These are phyloP conservation scores for Coemansia sp. DNA, from an alignment of 192 early-diverging fungal species.

Conservation along the genomic window DNA sequence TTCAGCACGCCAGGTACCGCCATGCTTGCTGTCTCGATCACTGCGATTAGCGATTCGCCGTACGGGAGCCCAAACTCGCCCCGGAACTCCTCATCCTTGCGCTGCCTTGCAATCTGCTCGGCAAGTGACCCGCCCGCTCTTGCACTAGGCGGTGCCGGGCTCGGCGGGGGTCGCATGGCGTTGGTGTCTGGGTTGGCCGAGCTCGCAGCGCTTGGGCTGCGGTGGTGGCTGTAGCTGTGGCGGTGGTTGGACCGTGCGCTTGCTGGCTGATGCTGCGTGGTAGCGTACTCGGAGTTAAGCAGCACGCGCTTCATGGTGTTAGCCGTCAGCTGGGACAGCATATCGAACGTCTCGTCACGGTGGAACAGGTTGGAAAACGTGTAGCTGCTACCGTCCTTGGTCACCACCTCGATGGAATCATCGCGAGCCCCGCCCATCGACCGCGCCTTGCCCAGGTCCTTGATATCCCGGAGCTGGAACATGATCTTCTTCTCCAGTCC, in stretches of 20 bases:
- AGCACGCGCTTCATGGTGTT: slow-evolving; percentile 86
- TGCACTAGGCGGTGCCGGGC: background rate
- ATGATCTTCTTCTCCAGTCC: slow-evolving; percentile 91
- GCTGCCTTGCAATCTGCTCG: slow-evolving; percentile 70
- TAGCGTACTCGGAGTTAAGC: slow-evolving; percentile 68
- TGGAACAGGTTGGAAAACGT: slow-evolving; percentile 94
- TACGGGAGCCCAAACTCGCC: slow-evolving; percentile 75
- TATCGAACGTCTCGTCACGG: slow-evolving; percentile 93
- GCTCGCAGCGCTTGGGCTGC: slow-evolving; percentile 2
- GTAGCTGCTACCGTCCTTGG: slow-evolving; percentile 78
- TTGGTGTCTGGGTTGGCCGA: slow-evolving; percentile 23
- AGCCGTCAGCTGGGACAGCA: slow-evolving; percentile 87
- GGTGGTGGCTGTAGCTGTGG: slow-evolving; percentile 6
- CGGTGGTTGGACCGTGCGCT: slow-evolving; percentile 6
- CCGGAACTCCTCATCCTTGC: slow-evolving; percentile 76
- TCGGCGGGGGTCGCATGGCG: slow-evolving; percentile 6
- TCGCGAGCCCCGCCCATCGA: slow-evolving; percentile 88
- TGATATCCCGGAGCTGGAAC: slow-evolving; percentile 90
- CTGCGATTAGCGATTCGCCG: slow-evolving; percentile 69
- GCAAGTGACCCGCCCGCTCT: slow-evolving; percentile 36
- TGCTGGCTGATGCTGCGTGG: slow-evolving; percentile 16
- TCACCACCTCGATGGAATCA: slow-evolving; percentile 84
- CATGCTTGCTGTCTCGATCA: slow-evolving; percentile 56
- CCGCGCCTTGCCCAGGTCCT: slow-evolving; percentile 82
- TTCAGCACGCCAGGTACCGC: slow-evolving; percentile 43